A percentile compares a stretch with the other conserved stretches of the same genome.
These are phyloP conservation scores for Paracorniculantispora psalliotae DNA, from an alignment of 2,329 filamentous ascomycete genomes.

Conservation along the genomic window DNA sequence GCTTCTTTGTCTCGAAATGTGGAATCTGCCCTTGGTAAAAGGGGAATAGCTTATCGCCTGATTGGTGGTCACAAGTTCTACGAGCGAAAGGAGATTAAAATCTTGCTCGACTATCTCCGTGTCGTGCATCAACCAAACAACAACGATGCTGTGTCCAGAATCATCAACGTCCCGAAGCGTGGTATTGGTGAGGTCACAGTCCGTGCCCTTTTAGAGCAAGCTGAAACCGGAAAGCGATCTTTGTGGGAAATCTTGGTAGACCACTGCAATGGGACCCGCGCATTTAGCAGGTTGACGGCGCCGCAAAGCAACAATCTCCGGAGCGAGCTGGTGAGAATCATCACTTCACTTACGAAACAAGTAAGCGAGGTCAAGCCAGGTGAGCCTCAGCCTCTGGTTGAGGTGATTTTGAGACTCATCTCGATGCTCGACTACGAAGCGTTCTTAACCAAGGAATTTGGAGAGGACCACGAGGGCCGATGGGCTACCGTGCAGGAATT, in stretches of 20 bases:
- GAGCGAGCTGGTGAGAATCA: constrained; percentile 43
- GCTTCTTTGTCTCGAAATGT: constrained; percentile 79
- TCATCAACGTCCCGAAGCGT: constrained; percentile 79
- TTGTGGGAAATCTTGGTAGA: constrained; percentile 69
- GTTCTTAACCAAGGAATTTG: constrained; percentile 67
- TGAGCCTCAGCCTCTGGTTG: constrained; percentile 35
- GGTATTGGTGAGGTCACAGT: constrained; percentile 77
- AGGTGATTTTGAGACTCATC: constrained; percentile 49
- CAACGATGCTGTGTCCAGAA: constrained; percentile 76
- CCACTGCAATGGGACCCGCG: constrained; percentile 47
- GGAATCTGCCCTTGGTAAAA: constrained; percentile 73
- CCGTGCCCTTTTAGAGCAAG: constrained; percentile 69
- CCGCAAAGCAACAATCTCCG: constrained; percentile 50
- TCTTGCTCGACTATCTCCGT: constrained; percentile 81
- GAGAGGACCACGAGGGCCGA: constrained; percentile 69
- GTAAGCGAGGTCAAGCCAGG: constrained; percentile 23
- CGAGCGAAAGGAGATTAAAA: constrained; percentile 82
- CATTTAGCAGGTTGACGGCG: constrained; percentile 44
- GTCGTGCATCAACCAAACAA: constrained; percentile 80
- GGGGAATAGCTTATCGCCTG: constrained; percentile 86
- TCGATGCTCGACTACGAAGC: constrained; percentile 66
- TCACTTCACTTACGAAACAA: constrained; percentile 28
- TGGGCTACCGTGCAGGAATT: constrained; percentile 91
- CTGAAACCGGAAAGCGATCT: constrained; percentile 61
- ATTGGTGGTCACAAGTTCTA: constrained; percentile 87